These are phyloP conservation scores for Aschersonia sp. DNA, from an alignment of 2,329 filamentous ascomycete genomes.

Conservation along the genomic window DNA sequence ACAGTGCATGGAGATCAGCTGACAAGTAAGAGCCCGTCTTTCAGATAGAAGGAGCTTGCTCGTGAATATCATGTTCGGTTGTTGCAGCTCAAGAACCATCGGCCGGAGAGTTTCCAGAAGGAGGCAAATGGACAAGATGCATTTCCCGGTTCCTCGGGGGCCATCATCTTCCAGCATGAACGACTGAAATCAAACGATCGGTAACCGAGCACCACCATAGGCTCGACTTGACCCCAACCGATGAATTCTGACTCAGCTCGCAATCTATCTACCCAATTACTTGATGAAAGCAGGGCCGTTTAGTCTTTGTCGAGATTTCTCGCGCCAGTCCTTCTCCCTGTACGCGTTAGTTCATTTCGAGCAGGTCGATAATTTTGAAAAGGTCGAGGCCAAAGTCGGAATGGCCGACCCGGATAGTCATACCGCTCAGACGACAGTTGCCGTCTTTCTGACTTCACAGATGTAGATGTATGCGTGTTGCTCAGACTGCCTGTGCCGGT, in stretches of 20 bases:
- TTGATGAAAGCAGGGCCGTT: background rate
- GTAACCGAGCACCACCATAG: no score
- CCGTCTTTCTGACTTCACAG: background rate
- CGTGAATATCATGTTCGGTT: background rate
- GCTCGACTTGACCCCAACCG: background rate
- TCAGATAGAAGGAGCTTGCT: background rate
- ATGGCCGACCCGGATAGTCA: background rate
- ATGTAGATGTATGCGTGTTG: background rate
- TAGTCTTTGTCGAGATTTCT: background rate
- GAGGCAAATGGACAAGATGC: background rate
- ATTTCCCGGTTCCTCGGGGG: background rate
- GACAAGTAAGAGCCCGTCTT: background rate
- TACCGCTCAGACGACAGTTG: background rate
- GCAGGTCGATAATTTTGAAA: background rate
- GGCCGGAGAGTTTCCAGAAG: background rate
- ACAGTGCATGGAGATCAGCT: no score
- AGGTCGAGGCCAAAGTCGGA: background rate
- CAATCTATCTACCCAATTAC: background rate
- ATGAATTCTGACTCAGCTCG: background rate
- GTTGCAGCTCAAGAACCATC: background rate
- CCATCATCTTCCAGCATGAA: background rate
- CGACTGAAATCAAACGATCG: background rate
- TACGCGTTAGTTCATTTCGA: background rate
- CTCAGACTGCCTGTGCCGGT: background rate
- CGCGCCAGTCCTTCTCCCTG: background rate